phyloP scores from a whole-genome alignment of 2,329 filamentous ascomycete species.

The Corynespora cassiicola region DNA sequence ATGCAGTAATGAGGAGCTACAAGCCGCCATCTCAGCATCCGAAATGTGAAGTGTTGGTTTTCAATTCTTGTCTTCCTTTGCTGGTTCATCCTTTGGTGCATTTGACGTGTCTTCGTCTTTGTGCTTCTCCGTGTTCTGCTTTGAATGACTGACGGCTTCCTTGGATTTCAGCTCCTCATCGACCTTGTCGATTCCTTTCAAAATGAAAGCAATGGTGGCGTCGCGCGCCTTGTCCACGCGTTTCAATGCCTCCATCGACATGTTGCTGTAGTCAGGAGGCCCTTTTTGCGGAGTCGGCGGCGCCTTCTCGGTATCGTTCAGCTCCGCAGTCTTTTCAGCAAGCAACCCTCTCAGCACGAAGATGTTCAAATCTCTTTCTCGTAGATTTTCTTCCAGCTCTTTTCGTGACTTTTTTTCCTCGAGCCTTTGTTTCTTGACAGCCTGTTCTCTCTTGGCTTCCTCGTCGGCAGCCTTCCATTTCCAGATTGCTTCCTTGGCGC shows the following conservation, averaged over 20 bases:
- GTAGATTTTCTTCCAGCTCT: conserved; percentile 44
- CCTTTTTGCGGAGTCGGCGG: conserved; percentile 38
- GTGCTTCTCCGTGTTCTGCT: conserved; percentile 22
- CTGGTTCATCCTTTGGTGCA: conserved; percentile 7
- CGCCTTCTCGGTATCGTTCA: conserved; percentile 27
- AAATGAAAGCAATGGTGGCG: conserved; percentile 58
- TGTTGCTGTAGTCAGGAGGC: conserved; percentile 48
- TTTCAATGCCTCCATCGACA: conserved; percentile 49
- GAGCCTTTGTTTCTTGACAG: conserved; percentile 43
- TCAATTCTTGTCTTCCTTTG: conserved; percentile 7
- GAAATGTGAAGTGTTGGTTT: no score
- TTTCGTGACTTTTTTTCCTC: conserved; percentile 43
- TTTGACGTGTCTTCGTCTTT: no score
- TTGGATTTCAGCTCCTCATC: conserved; percentile 48
- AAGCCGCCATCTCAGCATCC: no score
- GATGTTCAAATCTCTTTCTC: conserved; percentile 57
- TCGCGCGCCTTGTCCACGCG: conserved; percentile 59
- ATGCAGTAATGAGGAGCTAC: no score
- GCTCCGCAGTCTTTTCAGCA: conserved; percentile 48
- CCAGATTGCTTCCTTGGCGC: conserved; percentile 55
- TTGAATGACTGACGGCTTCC: conserved; percentile 27
- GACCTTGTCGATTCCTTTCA: conserved; percentile 60
- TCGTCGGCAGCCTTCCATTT: conserved; percentile 45
- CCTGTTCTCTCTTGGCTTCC: conserved; percentile 41
- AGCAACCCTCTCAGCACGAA: conserved; percentile 54